Percentiles rank a stretch among this genome's conserved stretches.
Evolutionary conservation across 2,329 filamentous ascomycete genomes (phyloP).

Genomic region (Dryadomyces sulphureus): DNA sequence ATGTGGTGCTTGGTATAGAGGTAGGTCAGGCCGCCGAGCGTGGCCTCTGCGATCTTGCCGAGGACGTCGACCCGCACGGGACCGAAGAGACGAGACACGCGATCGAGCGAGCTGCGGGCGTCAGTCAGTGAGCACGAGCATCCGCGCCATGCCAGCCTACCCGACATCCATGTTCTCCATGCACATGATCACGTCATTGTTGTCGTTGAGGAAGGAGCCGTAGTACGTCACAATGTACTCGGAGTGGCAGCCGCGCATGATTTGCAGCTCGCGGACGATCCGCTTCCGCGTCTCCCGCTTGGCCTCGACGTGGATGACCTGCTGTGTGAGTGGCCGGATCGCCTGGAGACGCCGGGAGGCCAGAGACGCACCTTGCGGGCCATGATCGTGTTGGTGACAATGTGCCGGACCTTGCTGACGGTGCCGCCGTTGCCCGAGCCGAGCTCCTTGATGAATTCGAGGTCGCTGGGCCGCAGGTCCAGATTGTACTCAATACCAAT

Average conservation of each 20-base stretch:
- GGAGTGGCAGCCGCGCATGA: slow-evolving; percentile 96
- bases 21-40: slow-evolving; percentile 84
- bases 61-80: slow-evolving; percentile 91
- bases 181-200: slow-evolving; percentile 97
- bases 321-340: too few species aligned
- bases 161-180: slow-evolving; percentile 99
- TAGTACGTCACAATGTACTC: slow-evolving; percentile 97
- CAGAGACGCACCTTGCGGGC: slow-evolving; percentile 74
- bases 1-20: slow-evolving; percentile 93
- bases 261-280: slow-evolving; percentile 91
- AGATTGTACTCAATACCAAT: slow-evolving; percentile 96
- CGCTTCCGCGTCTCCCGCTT: slow-evolving; percentile 95
- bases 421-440: slow-evolving; percentile 94
- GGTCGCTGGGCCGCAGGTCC: slow-evolving; percentile 78
- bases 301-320: slow-evolving; percentile 97
- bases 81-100: slow-evolving; percentile 87
- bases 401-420: slow-evolving; percentile 94
- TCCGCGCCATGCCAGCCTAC: slow-evolving; percentile 36
- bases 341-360: too few species aligned
- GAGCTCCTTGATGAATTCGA: slow-evolving; percentile 86
- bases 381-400: slow-evolving; percentile 91
- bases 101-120: slow-evolving; percentile 74
- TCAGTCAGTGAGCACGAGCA: neutral
- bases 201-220: slow-evolving; percentile 90
- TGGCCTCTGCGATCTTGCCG: slow-evolving; percentile 93